Evolutionary conservation across 805 yeast species (phyloP).

Genomic region (Spathaspora hagerdaliae): DNA sequence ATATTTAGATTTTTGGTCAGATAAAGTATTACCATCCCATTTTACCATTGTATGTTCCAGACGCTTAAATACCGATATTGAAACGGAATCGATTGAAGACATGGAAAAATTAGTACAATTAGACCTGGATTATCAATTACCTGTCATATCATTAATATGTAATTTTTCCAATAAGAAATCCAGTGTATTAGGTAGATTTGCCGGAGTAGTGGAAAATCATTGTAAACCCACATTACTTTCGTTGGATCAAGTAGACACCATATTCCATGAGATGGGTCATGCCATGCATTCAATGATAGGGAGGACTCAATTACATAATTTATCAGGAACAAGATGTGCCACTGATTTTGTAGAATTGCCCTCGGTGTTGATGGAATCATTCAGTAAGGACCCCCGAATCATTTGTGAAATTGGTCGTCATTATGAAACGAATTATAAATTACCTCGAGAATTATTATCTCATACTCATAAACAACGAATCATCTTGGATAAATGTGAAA

Average conservation of each 20-base stretch:
- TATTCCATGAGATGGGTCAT: conserved; percentile 98
- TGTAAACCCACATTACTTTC: conserved; percentile 53
- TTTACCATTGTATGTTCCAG: conserved; percentile 95
- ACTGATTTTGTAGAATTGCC: conserved; percentile 97
- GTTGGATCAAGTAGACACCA: conserved; percentile 81
- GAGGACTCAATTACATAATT: conserved; percentile 81
- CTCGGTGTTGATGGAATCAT: conserved; percentile 92
- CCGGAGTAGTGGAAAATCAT: conserved; percentile 15
- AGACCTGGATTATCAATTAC: conserved; percentile 63
- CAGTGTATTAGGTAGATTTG: conserved; percentile 24
- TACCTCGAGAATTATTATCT: conserved; percentile 48
- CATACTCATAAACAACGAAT: conserved; percentile 49
- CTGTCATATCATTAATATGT: conserved; percentile 86
- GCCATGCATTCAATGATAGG: conserved; percentile 98
- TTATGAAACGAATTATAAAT: conserved; percentile 57
- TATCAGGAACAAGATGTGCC: conserved; percentile 91
- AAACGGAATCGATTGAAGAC: conserved; percentile 22
- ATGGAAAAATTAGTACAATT: conserved; percentile 27
- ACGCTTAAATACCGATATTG: conserved; percentile 51
- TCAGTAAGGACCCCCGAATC: conserved; percentile 79
- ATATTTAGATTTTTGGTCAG: conserved; percentile 82
- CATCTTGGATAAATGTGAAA: conserved; percentile 63
- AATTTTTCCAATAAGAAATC: conserved; percentile 49
- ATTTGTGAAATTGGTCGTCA: conserved; percentile 70
- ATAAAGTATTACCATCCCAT: conserved; percentile 85